Base-by-base conservation (phyloP, 2,329 filamentous ascomycete genomes). In the Rutstroemia sp. region DNA sequence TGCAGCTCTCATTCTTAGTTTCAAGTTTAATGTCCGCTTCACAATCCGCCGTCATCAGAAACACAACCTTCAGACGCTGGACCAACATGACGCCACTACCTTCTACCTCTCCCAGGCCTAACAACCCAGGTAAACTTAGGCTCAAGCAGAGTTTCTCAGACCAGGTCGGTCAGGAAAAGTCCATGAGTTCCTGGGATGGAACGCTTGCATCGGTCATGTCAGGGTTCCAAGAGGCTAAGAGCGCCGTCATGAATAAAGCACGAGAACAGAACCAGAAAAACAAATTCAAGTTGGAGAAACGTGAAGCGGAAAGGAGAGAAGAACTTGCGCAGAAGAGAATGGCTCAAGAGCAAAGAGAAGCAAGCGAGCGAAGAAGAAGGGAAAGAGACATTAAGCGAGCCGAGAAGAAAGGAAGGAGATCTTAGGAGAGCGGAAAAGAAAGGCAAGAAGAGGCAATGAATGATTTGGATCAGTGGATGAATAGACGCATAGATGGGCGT, bases 1-100 rank as follows among this genome's bases (percentile, higher is more conserved):
- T 88, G 2, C 83, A 87, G 66, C 65, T 88, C 30, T 86, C 82
- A 72, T 87, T 89, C 72, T 69, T 79, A 52, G 61, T 72, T 14
- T 72, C 76, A 3, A 68, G 70, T 52, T 1, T 69, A 4, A 58
- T 73, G 14, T 72, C 74, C 46, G 68, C 61, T 38, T 2, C 65
- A 19, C 81, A 84, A 70, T 66, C 75, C 4, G 69, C 68, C 48
- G 52, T 78, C 3, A 70, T 82, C 58, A 72, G 73, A 60, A 69
- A 70, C 48, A 58, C 66, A 5, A 65, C 63, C 62, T 68, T 78
- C 60, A 72, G 77, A 39, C 55, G 59, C 1, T 63, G 59, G 57
- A 64, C 73, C 14, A 72, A 73, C 19, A 71, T 79, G 56, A 52
- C 61, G n/a, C 62, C 64, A 3, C 30, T 62, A 3, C 58, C 61